Evolutionary conservation across 495 filamentous ascomycete species (phyloP).

Genomic region (Trichoderma virens): DNA sequence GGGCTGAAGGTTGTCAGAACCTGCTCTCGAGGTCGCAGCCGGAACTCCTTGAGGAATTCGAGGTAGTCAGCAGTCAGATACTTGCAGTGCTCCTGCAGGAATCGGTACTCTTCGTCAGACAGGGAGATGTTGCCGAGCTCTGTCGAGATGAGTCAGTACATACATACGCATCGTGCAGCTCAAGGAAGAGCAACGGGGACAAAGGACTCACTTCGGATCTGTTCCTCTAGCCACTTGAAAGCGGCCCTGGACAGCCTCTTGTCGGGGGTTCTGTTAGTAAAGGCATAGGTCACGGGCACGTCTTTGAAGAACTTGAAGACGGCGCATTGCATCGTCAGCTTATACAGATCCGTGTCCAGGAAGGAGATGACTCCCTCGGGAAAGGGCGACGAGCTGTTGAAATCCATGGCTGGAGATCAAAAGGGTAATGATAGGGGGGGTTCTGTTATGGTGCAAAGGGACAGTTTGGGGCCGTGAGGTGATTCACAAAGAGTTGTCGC

Average conservation of each 20-base stretch:
- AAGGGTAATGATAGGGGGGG: neutral
- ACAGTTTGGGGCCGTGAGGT: neutral
- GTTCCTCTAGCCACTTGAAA: conserved; percentile 75
- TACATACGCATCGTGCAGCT: too few species aligned
- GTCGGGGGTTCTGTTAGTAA: conserved; percentile 90
- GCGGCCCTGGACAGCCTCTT: conserved; percentile 81
- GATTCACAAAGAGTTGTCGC: neutral
- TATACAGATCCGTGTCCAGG: conserved; percentile 96
- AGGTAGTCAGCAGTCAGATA: conserved; percentile 76
- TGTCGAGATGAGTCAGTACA: conserved; percentile 22
- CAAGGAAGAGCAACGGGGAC: neutral
- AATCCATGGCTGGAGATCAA: conserved; percentile 24
- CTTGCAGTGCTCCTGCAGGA: conserved; percentile 68
- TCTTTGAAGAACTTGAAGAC: conserved; percentile 84
- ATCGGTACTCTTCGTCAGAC: conserved; percentile 68
- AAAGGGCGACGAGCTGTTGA: conserved; percentile 49
- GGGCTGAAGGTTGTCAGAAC: conserved; percentile 64
- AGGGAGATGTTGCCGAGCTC: conserved; percentile 73
- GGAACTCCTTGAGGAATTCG: conserved; percentile 70
- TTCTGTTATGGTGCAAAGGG: neutral
- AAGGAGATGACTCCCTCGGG: conserved; percentile 77
- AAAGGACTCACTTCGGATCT: conserved; percentile 60
- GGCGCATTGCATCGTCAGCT: conserved; percentile 97
- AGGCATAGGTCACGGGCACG: conserved; percentile 78
- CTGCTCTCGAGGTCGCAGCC: conserved; percentile 70